Evolutionary conservation across 2,329 filamentous ascomycete genomes (phyloP).

Genomic region (Pseudonectria foliicola): DNA sequence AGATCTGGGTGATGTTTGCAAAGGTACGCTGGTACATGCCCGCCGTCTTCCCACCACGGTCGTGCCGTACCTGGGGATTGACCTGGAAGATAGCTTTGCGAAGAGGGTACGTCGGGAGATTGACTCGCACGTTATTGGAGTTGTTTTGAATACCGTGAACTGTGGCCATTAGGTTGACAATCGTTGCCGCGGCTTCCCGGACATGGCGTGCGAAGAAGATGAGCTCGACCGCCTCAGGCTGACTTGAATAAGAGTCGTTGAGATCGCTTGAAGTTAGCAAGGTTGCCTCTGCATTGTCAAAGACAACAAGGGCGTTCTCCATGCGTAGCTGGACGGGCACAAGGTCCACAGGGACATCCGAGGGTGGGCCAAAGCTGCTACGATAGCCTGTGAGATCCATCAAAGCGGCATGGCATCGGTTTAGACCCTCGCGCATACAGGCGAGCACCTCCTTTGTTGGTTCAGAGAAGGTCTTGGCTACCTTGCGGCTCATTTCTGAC

Average conservation of each 20-base stretch:
- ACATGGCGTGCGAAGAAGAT: slow-evolving; percentile 50
- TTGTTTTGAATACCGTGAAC: slow-evolving; percentile 40
- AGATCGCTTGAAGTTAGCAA: slow-evolving; percentile 39
- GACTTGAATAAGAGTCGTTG: slow-evolving; percentile 37
- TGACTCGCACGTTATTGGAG: slow-evolving; percentile 33
- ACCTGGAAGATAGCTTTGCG: slow-evolving; percentile 45
- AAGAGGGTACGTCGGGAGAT: slow-evolving; percentile 48
- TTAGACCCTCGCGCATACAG: slow-evolving; percentile 38
- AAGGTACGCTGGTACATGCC: slow-evolving; percentile 42
- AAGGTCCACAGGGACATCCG: slow-evolving; percentile 36
- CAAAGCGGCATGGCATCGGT: slow-evolving; percentile 43
- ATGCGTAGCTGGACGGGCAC: slow-evolving; percentile 32
- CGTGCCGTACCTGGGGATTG: slow-evolving; percentile 51
- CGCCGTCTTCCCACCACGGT: slow-evolving; percentile 50
- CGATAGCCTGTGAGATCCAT: slow-evolving; percentile 48
- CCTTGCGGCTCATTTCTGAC: slow-evolving; percentile 15
- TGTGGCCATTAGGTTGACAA: slow-evolving; percentile 40
- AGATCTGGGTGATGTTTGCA: slow-evolving; percentile 34
- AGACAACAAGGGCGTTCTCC: slow-evolving; percentile 35
- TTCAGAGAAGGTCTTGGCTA: slow-evolving; percentile 29
- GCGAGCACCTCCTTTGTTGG: slow-evolving; percentile 41
- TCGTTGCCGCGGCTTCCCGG: slow-evolving; percentile 41
- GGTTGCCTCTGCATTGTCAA: slow-evolving; percentile 39
- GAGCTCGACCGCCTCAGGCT: slow-evolving; percentile 43
- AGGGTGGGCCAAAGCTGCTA: slow-evolving; percentile 37